Percentiles rank a stretch among this genome's conserved stretches.
Evolutionary conservation across 1,139 yeast genomes (phyloP).

Genomic region (Hyphopichia khmerensis): DNA sequence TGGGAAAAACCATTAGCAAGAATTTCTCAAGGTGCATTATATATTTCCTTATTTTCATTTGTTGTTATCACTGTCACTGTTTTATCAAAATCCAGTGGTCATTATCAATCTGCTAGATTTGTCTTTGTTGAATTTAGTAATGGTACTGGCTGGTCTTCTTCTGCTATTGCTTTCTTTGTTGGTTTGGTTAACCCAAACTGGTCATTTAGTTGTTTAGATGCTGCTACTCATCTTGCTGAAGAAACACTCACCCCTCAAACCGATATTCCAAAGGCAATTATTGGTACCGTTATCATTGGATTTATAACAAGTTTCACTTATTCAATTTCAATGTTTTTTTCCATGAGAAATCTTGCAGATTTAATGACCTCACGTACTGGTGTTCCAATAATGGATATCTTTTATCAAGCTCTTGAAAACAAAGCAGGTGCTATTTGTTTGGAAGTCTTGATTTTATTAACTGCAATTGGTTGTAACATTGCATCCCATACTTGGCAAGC

Average conservation of each 20-base stretch:
- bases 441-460: slow-evolving; percentile 33
- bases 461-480: slow-evolving; percentile 43
- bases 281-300: slow-evolving; percentile 44
- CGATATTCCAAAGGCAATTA: slow-evolving; percentile 41
- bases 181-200: slow-evolving; percentile 46
- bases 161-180: slow-evolving; percentile 57
- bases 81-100: slow-evolving; percentile 43
- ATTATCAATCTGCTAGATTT: slow-evolving; percentile 53
- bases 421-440: slow-evolving; percentile 40
- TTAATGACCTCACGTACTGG: slow-evolving; percentile 31
- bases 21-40: slow-evolving; percentile 52
- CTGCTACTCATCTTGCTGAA: slow-evolving; percentile 45
- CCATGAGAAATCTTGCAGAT: slow-evolving; percentile 30
- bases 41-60: slow-evolving; percentile 54
- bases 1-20: slow-evolving; percentile 58
- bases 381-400: slow-evolving; percentile 43
- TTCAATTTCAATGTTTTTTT: slow-evolving; percentile 44
- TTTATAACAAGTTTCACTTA: slow-evolving; percentile 39
- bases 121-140: slow-evolving; percentile 63
- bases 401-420: slow-evolving; percentile 34
- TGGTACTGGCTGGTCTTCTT: slow-evolving; percentile 62
- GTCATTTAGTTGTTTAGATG: slow-evolving; percentile 44
- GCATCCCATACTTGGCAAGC: slow-evolving; percentile 51
- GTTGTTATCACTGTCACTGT: slow-evolving; percentile 56
- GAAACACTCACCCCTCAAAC: slow-evolving; percentile 38